phyloP scores from a whole-genome alignment of 805 yeast species.

The Komagataella pastoris region DNA sequence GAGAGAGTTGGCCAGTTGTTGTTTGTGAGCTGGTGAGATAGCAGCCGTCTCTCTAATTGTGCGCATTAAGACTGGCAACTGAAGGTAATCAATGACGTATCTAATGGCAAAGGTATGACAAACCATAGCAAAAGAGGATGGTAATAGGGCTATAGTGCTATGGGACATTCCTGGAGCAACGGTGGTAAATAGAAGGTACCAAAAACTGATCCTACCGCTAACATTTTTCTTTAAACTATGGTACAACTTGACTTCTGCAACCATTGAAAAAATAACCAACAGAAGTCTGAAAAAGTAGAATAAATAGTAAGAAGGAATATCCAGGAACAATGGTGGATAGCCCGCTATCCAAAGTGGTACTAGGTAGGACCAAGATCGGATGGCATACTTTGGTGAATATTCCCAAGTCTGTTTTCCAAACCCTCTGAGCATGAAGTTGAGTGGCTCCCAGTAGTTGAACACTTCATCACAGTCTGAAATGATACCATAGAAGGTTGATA shows the following conservation, averaged over 20 bases:
- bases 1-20: background rate
- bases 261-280: slow-evolving; percentile 24
- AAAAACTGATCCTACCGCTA: slow-evolving; percentile 28
- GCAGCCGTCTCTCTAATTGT: background rate
- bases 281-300: slow-evolving; percentile 43
- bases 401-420: slow-evolving; percentile 97
- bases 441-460: slow-evolving; percentile 91
- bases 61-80: slow-evolving; percentile 2
- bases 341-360: slow-evolving; percentile 24
- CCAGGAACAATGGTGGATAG: background rate
- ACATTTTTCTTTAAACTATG: slow-evolving; percentile 22
- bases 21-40: background rate
- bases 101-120: slow-evolving; percentile 31
- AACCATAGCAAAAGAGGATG: slow-evolving; percentile 66
- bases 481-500: slow-evolving; percentile 42
- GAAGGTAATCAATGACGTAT: slow-evolving; percentile 20
- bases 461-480: slow-evolving; percentile 90
- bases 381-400: slow-evolving; percentile 80
- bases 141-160: slow-evolving; percentile 76
- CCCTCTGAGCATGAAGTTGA: slow-evolving; percentile 61
- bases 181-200: slow-evolving; percentile 51
- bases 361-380: slow-evolving; percentile 75
- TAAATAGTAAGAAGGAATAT: slow-evolving; percentile 10
- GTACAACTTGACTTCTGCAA: slow-evolving; percentile 41
- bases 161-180: slow-evolving; percentile 78